Evolutionary conservation across 768 basidiomycete species (phyloP).

Genomic region (Cystobasidium tubakii): DNA sequence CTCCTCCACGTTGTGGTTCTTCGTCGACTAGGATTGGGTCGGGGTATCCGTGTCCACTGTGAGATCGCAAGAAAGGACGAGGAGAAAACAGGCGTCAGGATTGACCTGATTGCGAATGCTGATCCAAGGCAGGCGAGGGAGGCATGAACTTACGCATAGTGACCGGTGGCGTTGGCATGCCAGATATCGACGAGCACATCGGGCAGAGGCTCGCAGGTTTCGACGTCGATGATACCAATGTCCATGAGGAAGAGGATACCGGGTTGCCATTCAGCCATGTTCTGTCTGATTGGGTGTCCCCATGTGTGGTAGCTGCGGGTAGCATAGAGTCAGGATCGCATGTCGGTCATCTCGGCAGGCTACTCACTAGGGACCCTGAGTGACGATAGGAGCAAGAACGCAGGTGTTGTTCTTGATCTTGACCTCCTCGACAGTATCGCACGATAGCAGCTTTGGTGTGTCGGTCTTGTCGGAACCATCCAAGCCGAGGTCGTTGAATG

Average conservation of each 20-base stretch:
- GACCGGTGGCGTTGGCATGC: slow-evolving; percentile 47
- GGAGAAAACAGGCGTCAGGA: no score
- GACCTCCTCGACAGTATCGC: slow-evolving; percentile 42
- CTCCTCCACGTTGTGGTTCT: slow-evolving; percentile 44
- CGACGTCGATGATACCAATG: slow-evolving; percentile 48
- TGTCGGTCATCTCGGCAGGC: not conserved
- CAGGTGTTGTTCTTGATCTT: slow-evolving; percentile 48
- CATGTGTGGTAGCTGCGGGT: slow-evolving; percentile 44
- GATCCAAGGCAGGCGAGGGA: no score
- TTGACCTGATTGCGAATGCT: no score
- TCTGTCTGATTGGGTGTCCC: slow-evolving; percentile 48
- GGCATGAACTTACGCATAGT: slow-evolving; percentile 41
- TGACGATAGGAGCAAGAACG: slow-evolving; percentile 40
- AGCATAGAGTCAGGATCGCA: no score
- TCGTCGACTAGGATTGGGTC: slow-evolving; percentile 44
- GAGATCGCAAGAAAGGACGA: not conserved
- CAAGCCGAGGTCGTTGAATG: slow-evolving; percentile 43
- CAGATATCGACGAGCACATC: slow-evolving; percentile 48
- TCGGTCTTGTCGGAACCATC: slow-evolving; percentile 20
- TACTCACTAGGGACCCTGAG: slow-evolving; percentile 19
- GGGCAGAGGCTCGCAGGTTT: slow-evolving; percentile 47
- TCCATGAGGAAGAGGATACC: slow-evolving; percentile 49
- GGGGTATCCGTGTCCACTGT: slow-evolving; percentile 47
- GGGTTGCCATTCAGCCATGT: slow-evolving; percentile 49
- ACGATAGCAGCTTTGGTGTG: slow-evolving; percentile 40